Evolutionary conservation across 129 eudicot genomes (phyloP), one percentile per base, ranked within the genome.

Genomic region (Flaveria brownii): DNA sequence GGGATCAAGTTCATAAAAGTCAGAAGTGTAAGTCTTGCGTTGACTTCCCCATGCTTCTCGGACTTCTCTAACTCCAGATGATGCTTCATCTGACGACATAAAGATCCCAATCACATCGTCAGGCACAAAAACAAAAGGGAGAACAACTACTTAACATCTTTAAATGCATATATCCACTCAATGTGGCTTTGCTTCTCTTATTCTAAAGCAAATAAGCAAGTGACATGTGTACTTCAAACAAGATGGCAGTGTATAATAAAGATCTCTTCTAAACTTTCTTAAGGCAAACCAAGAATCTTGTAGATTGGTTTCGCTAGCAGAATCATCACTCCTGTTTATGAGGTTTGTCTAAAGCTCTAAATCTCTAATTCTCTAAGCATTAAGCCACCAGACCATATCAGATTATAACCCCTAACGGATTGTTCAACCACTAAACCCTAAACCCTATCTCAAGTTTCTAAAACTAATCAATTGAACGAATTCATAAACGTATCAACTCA

Each of bases 41-140:
- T 62, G 93, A 82, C 92, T 95, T 78, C 91, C 97, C 97, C 97
- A 95, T 12, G 92, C 96, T 85, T 91, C 92, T 41, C 84, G 81
- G 20, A 89, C 87, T 83, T 91, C 87, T 17, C 81, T 74, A 14
- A 95, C 84, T 69, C 97, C 99, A 16, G 96, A 84, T 49, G 96
- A 68, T 5, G 76, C 89, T 23, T 78, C 94, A 83, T 95, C 99
- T 95, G 78, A 82, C 77, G 70, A 50, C 72, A 83, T 20, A 20
- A 49, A 17, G 13, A 66, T 67, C 36, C 15, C 62, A 55, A 25
- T 61, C 62, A 18, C 56, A 68, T 42, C 56, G 14, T 9, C 15
- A 43, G 18, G 1, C 18, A 39, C 10, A 22, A 9, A 9, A 55
- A 3, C 46, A 33, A 61, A 6, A 6, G 22, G 67, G 36, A 33